Conservation (phyloP, 2,329 filamentous ascomycete genomes). For the Trichophyton benhamiae region DNA sequence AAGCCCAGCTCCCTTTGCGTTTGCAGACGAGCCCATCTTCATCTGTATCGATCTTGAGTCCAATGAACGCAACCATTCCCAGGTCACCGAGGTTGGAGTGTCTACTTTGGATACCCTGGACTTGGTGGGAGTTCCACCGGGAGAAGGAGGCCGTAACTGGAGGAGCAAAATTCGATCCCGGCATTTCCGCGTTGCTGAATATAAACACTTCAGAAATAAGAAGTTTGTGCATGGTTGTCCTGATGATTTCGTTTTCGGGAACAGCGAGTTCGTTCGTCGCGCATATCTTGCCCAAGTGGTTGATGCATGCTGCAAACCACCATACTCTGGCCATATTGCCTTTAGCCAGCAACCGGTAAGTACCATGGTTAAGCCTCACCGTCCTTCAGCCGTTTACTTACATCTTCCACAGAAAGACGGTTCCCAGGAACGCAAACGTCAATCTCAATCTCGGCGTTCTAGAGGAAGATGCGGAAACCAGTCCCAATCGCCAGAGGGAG, state of each 20-base stretch:
- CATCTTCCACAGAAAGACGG: too few species aligned
- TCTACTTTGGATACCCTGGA: slow-evolving; percentile 62
- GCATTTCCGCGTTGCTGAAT: slow-evolving; percentile 67
- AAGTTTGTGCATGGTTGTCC: slow-evolving; percentile 62
- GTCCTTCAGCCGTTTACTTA: too few species aligned
- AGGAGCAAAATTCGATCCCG: slow-evolving; percentile 51
- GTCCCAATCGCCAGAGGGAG: background rate
- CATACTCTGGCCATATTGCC: slow-evolving; percentile 35
- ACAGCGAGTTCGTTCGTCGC: slow-evolving; percentile 43
- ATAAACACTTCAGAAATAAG: slow-evolving; percentile 52
- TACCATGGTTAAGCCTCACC: too few species aligned
- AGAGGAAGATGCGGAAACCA: too few species aligned
- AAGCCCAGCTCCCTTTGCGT: slow-evolving; percentile 35
- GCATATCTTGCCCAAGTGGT: slow-evolving; percentile 36
- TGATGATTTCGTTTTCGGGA: slow-evolving; percentile 59
- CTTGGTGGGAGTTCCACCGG: slow-evolving; percentile 46
- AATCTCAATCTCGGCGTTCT: too few species aligned
- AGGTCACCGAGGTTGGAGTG: slow-evolving; percentile 77
- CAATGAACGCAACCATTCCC: slow-evolving; percentile 53
- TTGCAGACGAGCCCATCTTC: slow-evolving; percentile 52
- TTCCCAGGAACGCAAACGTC: too few species aligned
- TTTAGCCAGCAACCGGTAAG: background rate
- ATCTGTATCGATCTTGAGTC: slow-evolving; percentile 74
- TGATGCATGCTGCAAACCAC: slow-evolving; percentile 45
- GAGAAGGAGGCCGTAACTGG: slow-evolving; percentile 54